Evolutionary conservation across 1,284 basidiomycete genomes (phyloP).

Genomic region (Malassezia pachydermatis): DNA sequence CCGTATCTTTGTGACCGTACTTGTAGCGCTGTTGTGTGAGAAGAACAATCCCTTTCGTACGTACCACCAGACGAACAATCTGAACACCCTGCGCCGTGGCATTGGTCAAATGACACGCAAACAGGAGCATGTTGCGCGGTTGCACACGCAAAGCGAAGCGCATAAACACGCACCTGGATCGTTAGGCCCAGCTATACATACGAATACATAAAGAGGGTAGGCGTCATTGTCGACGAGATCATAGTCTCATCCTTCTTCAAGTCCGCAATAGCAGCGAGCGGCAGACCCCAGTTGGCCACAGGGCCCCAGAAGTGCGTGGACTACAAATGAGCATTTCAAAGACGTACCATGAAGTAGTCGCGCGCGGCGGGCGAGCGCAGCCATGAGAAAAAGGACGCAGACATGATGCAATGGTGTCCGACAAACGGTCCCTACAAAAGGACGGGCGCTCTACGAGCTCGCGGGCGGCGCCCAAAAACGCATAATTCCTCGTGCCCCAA

Average conservation of each 20-base stretch:
- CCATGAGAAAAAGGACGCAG: constrained; percentile 36
- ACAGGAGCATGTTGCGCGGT: constrained; percentile 44
- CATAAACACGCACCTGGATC: constrained; percentile 36
- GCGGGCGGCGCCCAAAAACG: background rate
- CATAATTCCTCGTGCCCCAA: background rate
- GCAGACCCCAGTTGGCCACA: constrained; percentile 47
- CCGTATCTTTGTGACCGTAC: background rate
- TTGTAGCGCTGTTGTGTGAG: constrained; percentile 7
- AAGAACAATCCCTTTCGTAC: constrained; percentile 9
- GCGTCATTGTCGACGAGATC: constrained; percentile 44
- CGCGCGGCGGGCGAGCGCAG: constrained; percentile 42
- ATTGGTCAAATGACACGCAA: constrained; percentile 44
- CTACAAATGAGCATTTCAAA: constrained; percentile 7
- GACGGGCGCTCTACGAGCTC: background rate
- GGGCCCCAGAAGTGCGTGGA: constrained; percentile 48
- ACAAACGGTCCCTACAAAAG: background rate
- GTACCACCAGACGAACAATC: constrained; percentile 32
- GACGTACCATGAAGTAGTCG: constrained; percentile 45
- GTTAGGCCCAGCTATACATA: constrained; percentile 6
- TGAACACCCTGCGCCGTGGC: constrained; percentile 39
- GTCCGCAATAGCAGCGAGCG: constrained; percentile 43
- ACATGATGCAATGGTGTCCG: no score
- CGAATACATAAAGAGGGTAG: constrained; percentile 38
- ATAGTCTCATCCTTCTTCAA: constrained; percentile 43
- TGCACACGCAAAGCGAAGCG: constrained; percentile 45